Evolutionary conservation across 768 basidiomycete species (phyloP).

Genomic region (Russula dissimulans): DNA sequence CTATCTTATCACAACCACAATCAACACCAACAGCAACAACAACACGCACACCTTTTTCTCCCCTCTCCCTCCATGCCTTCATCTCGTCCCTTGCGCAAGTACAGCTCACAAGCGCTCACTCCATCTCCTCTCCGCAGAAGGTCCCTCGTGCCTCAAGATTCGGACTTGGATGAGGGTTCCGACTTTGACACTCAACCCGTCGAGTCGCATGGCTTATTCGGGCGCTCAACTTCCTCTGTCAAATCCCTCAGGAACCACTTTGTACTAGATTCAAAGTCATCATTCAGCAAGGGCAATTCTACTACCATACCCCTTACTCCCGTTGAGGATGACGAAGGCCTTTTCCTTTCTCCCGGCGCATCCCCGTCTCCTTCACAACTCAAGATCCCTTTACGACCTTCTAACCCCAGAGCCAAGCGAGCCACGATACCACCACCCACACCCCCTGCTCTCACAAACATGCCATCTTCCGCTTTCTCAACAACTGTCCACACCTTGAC

Average conservation of each 20-base stretch:
- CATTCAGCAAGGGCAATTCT: background rate
- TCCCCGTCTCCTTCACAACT: constrained; percentile 2
- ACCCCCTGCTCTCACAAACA: background rate
- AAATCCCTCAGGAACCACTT: background rate
- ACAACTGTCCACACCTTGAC: background rate
- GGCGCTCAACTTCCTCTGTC: constrained; percentile 1
- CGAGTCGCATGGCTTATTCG: constrained; percentile 13
- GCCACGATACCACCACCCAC: constrained; percentile 5
- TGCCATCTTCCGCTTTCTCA: background rate
- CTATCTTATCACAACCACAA: background rate
- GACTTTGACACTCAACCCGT: constrained; percentile 8
- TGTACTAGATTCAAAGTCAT: background rate
- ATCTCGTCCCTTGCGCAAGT: constrained; percentile 4
- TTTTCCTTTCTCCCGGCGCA: constrained; percentile 13
- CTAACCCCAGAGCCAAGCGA: background rate
- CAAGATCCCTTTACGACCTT: background rate
- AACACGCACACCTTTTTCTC: background rate
- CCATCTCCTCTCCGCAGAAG: constrained; percentile 19
- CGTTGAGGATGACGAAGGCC: constrained; percentile 17
- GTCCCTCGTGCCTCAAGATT: constrained; percentile 10
- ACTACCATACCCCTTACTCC: background rate
- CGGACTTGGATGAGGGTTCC: constrained; percentile 8
- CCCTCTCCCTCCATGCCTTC: constrained; percentile 2
- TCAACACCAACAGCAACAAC: background rate
- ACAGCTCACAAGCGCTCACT: constrained; percentile 12